Conservation (phyloP, 495 filamentous ascomycete genomes). For the Podospora comata region DNA sequence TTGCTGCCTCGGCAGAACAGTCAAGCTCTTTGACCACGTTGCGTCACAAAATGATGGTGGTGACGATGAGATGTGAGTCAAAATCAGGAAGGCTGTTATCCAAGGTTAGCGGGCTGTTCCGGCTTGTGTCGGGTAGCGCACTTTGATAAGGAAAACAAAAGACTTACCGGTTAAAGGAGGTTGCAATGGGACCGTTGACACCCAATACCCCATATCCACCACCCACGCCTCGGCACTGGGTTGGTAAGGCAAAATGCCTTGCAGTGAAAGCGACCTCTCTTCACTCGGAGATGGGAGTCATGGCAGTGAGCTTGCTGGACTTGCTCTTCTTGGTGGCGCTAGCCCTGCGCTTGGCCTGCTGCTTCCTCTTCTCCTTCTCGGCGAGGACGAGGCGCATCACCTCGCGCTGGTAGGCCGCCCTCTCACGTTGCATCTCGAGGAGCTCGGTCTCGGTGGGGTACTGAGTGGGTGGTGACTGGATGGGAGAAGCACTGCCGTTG, state of each 20-base stretch:
- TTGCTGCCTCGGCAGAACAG: conserved; percentile 9
- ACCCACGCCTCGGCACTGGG: conserved; percentile 1
- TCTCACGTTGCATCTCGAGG: conserved; percentile 44
- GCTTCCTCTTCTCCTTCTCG: conserved; percentile 48
- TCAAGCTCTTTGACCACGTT: not conserved
- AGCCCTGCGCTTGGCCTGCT: conserved; percentile 33
- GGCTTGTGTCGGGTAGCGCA: conserved; percentile 18
- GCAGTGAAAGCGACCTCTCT: conserved; percentile 15
- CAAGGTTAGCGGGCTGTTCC: conserved; percentile 9
- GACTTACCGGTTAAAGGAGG: conserved; percentile 9
- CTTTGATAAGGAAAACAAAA: conserved; percentile 3
- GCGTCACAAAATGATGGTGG: not conserved
- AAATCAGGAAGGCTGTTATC: conserved; percentile 7
- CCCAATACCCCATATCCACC: not conserved
- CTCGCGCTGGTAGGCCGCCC: conserved; percentile 46
- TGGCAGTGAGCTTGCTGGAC: conserved; percentile 45
- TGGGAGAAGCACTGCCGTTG: conserved; percentile 43
- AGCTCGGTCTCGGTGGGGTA: conserved; percentile 39
- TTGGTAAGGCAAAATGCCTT: not conserved
- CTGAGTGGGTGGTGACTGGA: conserved; percentile 28
- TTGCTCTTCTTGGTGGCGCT: conserved; percentile 42
- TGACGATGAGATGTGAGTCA: not conserved
- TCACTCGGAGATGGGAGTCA: conserved; percentile 48
- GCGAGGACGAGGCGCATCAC: conserved; percentile 39
- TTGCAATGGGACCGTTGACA: conserved; percentile 6